Conservation (phyloP, 2,329 filamentous ascomycete genomes). For the Neopestalotiopsis rosae region DNA sequence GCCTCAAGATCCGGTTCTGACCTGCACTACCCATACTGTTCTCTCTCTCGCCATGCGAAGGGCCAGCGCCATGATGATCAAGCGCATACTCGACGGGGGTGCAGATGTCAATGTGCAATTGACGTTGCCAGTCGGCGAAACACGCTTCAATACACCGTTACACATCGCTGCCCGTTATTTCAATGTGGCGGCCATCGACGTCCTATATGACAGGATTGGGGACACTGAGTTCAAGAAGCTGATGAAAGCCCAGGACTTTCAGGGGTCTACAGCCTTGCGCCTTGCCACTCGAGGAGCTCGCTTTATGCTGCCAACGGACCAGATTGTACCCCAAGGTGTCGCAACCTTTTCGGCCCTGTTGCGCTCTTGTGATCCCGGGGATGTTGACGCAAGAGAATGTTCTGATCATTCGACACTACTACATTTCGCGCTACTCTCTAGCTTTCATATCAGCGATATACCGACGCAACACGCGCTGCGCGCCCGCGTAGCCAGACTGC, state of each 20-base stretch:
- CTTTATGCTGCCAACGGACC: conserved; percentile 3
- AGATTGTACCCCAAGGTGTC: conserved; percentile 4
- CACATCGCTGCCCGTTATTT: not conserved
- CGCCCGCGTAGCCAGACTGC: not conserved
- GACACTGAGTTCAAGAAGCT: not conserved
- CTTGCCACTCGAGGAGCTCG: not conserved
- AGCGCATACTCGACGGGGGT: not conserved
- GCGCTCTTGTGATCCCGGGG: not conserved
- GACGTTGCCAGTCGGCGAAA: not conserved
- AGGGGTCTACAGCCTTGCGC: not conserved
- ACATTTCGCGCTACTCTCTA: not conserved
- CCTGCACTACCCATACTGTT: not conserved
- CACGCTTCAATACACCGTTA: not conserved
- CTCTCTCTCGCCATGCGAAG: conserved; percentile 5
- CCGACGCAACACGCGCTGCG: not conserved
- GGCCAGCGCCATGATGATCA: not conserved
- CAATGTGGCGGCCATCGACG: not conserved
- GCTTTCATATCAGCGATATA: not conserved
- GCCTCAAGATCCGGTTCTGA: not conserved
- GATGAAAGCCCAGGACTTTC: not conserved
- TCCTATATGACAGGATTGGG: not conserved
- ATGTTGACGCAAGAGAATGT: not conserved
- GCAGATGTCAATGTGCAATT: not conserved
- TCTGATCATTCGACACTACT: not conserved
- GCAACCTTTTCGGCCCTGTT: conserved; percentile 4